Evolutionary conservation across 176 grass and related monocot genomes (phyloP), one percentile per base, ranked within the genome.

Genomic region (Canna indica): DNA sequence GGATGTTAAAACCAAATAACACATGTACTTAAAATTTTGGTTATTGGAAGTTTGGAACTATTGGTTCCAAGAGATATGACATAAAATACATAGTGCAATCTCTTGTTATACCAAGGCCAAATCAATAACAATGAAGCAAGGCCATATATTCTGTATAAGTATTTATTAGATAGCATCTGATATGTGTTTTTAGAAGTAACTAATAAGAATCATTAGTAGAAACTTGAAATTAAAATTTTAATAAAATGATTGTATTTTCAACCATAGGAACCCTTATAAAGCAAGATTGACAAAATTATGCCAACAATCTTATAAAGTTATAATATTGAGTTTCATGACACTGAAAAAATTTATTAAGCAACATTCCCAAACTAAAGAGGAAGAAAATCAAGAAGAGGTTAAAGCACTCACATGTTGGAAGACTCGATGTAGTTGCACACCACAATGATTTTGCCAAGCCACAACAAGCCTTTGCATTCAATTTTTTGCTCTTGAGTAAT

Each of bases 401-500:
- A 77, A 33, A 67, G 64, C 41, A 64, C 88, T 92, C 70, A 92
- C 93, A 27, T 83, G 64, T 90, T 83, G 59, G 93, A 97, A 71
- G 81, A 83, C 64, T 97, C 84, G 65, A 92, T 79, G 47, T 83
- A 97, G 79, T 97, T 97, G 84, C 93, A 97, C 58, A 97, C 75
- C 59, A 97, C 83, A 70, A 97, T 85, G 61, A 92, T 90, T 81
- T 97, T 97, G 58, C 86, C 80, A 65, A 97, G 80, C 93, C 93
- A 97, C 57, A 92, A 79, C 70, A 97, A 87, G 67, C 93, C 93
- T 85, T 92, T 92, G 86, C 93, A 97, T 71, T 97, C 87, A 76
- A 97, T 97, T 75, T 87, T 97, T 79, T 97, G 93, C 78, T 97
- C 93, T 87, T 97, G 93, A 72, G 93, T 92, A 62, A 97, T 88